A percentile compares a stretch with the other conserved stretches of the same genome.
Conservation (phyloP, 805 yeast genomes). For the Jamesozyma lodderae region DNA sequence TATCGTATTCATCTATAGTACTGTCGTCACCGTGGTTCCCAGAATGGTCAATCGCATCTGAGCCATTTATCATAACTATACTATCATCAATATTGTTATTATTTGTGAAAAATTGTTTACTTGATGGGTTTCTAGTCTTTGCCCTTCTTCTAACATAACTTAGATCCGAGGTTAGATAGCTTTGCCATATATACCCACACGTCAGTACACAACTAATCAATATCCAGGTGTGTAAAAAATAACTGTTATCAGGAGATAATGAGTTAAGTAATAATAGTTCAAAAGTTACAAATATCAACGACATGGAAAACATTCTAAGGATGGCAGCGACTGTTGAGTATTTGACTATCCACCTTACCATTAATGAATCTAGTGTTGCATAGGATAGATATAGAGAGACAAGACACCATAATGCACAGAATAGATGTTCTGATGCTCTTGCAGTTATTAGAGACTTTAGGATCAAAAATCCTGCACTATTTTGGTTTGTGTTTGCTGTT, state of each 20-base stretch:
- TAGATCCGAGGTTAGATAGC: constrained; percentile 73
- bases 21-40: not conserved
- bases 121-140: constrained; percentile 5
- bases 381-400: constrained; percentile 81
- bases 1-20: too few relatives aligned
- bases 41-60: too few relatives aligned
- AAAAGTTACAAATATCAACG: constrained; percentile 58
- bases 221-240: constrained; percentile 85
- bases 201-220: constrained; percentile 80
- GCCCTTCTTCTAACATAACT: constrained; percentile 30
- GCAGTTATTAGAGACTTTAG: constrained; percentile 42
- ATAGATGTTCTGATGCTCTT: constrained; percentile 64
- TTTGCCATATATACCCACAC: constrained; percentile 70
- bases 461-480: constrained; percentile 9
- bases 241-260: constrained; percentile 61
- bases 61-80: too few relatives aligned
- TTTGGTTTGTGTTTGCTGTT: too few relatives aligned
- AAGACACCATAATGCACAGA: constrained; percentile 87
- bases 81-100: not conserved
- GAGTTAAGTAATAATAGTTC: constrained; percentile 61
- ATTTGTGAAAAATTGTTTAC: too few relatives aligned
- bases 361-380: constrained; percentile 77
- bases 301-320: constrained; percentile 75
- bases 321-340: constrained; percentile 85
- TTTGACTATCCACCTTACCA: constrained; percentile 89